phyloP scores from a whole-genome alignment of 2,329 filamentous ascomycete genomes.

The Colletotrichum lupini region DNA sequence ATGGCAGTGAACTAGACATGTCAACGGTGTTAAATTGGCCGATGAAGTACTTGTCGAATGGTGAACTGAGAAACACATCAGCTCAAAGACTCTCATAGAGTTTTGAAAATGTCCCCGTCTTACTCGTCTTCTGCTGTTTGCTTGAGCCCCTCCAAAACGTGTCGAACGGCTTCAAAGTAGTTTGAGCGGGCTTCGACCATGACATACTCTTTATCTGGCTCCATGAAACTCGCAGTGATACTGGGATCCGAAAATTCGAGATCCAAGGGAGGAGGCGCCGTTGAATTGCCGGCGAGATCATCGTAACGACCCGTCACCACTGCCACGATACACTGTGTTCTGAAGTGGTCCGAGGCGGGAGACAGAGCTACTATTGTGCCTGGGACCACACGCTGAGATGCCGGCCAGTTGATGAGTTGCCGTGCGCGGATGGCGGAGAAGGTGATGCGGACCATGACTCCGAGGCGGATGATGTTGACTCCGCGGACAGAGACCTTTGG shows the following conservation, averaged over 20 bases:
- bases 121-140: conserved; percentile 64
- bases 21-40: conserved; percentile 46
- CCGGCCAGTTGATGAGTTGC: conserved; percentile 74
- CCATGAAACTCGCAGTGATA: conserved; percentile 60
- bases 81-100: too few relatives aligned
- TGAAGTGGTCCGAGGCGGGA: conserved; percentile 69
- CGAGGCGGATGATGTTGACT: conserved; percentile 51
- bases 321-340: conserved; percentile 74
- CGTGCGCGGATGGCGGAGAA: conserved; percentile 76
- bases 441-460: conserved; percentile 73
- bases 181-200: conserved; percentile 82
- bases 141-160: conserved; percentile 80
- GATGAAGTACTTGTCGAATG: conserved; percentile 71
- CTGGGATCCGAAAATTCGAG: conserved; percentile 34
- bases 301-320: conserved; percentile 69
- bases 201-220: conserved; percentile 75
- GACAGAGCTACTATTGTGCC: conserved; percentile 66
- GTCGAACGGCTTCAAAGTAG: conserved; percentile 81
- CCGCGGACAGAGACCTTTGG: conserved; percentile 7
- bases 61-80: conserved; percentile 54
- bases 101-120: conserved; percentile 38
- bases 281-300: not conserved
- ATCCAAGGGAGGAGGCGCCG: conserved; percentile 62
- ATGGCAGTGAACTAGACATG: not conserved
- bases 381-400: conserved; percentile 62